Evolutionary conservation across 1,284 basidiomycete genomes (phyloP).

Genomic region (Apiotrichum gamsii): DNA sequence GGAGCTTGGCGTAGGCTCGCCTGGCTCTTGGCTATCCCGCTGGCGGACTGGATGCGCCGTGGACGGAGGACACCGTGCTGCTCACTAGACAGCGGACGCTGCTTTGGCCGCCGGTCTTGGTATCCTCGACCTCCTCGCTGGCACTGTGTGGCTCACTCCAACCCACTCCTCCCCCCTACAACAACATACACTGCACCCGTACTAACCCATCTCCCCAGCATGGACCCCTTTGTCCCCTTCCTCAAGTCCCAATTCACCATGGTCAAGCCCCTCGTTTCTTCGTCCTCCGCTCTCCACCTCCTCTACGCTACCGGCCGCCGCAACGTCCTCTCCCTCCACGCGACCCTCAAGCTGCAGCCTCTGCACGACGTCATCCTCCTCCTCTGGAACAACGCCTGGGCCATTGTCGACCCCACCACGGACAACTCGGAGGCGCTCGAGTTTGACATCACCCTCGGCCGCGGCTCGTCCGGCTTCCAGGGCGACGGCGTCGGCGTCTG

Average conservation of each 20-base stretch:
- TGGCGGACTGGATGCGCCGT: no score
- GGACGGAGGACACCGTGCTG: no score
- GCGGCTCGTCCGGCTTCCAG: constrained; percentile 47
- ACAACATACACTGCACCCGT: no score
- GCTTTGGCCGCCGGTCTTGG: no score
- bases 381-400: constrained; percentile 53
- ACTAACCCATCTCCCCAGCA: constrained; percentile 16
- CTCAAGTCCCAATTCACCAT: constrained; percentile 30
- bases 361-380: constrained; percentile 66
- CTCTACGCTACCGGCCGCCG: constrained; percentile 78
- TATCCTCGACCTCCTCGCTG: no score
- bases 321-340: constrained; percentile 67
- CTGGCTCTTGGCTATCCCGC: no score
- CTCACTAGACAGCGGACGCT: no score
- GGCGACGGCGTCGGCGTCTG: constrained; percentile 63
- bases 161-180: neutral
- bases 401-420: constrained; percentile 68
- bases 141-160: neutral
- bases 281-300: constrained; percentile 54
- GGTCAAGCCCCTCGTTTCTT: constrained; percentile 28
- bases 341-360: constrained; percentile 67
- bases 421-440: constrained; percentile 50
- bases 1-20: no score
- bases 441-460: constrained; percentile 67
- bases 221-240: constrained; percentile 20